phyloP scores from a whole-genome alignment of 2,329 filamentous ascomycete species.

The Pseudogymnoascus sp. region DNA sequence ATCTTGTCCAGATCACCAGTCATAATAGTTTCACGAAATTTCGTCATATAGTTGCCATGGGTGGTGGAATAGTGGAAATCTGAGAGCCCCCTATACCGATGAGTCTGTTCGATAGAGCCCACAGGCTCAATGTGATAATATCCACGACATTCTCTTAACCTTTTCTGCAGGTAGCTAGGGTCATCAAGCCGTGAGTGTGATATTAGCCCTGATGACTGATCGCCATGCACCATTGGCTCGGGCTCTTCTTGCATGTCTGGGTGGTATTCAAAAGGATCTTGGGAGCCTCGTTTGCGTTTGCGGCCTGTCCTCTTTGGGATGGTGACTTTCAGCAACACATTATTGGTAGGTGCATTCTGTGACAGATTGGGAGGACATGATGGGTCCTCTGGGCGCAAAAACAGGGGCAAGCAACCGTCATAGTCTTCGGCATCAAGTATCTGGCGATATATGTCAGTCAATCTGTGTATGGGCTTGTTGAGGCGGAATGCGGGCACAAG shows the following conservation, averaged over 20 bases:
- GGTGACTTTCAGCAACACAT: conserved; percentile 77
- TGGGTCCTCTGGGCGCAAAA: conserved; percentile 71
- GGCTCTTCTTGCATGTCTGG: neutral
- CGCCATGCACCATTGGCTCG: neutral
- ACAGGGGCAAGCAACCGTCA: conserved; percentile 55
- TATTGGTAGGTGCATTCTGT: conserved; percentile 67
- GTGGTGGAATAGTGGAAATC: conserved; percentile 79
- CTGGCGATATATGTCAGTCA: conserved; percentile 25
- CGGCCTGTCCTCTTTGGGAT: conserved; percentile 81
- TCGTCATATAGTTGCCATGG: conserved; percentile 60
- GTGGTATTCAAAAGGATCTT: conserved; percentile 49
- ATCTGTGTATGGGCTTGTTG: neutral
- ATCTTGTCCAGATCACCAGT: conserved; percentile 57
- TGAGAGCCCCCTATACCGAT: conserved; percentile 77
- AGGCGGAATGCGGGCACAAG: neutral
- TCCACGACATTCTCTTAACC: conserved; percentile 62
- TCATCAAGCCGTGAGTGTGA: conserved; percentile 45
- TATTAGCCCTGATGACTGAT: conserved; percentile 25
- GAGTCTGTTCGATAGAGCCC: conserved; percentile 68
- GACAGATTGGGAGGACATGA: conserved; percentile 73
- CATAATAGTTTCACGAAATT: conserved; percentile 64
- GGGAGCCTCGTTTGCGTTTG: conserved; percentile 73
- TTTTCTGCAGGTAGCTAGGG: conserved; percentile 50
- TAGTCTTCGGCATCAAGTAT: conserved; percentile 38
- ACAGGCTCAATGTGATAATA: conserved; percentile 63